Conservation (phyloP, 805 yeast species). For the Candida nemodendra region DNA sequence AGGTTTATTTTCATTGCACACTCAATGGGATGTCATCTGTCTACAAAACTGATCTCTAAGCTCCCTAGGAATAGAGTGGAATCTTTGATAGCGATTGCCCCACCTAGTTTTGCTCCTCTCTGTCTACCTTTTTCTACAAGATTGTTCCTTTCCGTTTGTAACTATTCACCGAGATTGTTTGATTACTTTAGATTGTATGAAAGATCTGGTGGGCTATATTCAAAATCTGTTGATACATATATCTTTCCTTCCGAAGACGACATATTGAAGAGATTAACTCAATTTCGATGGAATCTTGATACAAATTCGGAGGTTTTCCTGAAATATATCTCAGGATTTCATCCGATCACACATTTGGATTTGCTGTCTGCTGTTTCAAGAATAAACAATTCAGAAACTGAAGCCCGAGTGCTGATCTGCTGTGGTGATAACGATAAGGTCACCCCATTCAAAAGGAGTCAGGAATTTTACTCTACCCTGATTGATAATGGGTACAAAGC, state of each 20-base stretch:
- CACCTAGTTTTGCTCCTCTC: constrained; percentile 35
- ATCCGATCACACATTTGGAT: constrained; percentile 42
- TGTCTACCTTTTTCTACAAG: constrained; percentile 18
- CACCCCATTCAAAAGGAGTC: constrained; percentile 43
- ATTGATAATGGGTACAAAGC: constrained; percentile 30
- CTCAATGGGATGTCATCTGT: constrained; percentile 57
- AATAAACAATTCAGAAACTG: constrained; percentile 34
- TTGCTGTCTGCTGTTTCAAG: constrained; percentile 40
- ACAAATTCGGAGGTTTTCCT: constrained; percentile 54
- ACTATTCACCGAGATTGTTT: constrained; percentile 45
- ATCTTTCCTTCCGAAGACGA: constrained; percentile 33
- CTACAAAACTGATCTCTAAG: constrained; percentile 39
- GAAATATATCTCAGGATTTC: constrained; percentile 50
- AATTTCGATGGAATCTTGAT: constrained; percentile 71
- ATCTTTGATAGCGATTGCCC: constrained; percentile 46
- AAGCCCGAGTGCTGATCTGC: constrained; percentile 49
- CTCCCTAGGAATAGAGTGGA: constrained; percentile 42
- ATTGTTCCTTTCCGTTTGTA: constrained; percentile 32
- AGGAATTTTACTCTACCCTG: constrained; percentile 32
- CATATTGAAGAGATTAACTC: constrained; percentile 47
- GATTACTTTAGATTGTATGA: constrained; percentile 57
- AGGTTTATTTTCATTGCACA: constrained; percentile 48
- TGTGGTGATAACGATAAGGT: constrained; percentile 59
- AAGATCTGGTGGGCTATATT: constrained; percentile 59
- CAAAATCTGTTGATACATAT: constrained; percentile 60